Evolutionary conservation across 352 stramenopile species (phyloP).

Genomic region (Phytophthora hybrid): DNA sequence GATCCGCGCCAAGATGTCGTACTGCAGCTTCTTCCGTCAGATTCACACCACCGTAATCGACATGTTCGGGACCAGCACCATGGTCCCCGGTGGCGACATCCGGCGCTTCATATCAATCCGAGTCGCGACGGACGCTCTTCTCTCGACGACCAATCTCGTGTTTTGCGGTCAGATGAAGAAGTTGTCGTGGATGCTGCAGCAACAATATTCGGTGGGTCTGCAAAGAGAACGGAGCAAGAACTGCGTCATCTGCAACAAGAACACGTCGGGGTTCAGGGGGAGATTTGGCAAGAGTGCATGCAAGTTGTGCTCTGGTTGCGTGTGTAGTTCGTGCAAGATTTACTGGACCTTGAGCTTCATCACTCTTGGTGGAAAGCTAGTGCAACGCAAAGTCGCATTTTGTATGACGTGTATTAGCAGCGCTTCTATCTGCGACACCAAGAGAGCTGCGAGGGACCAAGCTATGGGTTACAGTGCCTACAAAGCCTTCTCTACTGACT

Average conservation of each 20-base stretch:
- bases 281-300: slow-evolving; percentile 26
- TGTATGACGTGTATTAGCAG: slow-evolving; percentile 37
- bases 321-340: slow-evolving; percentile 32
- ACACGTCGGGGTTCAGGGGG: slow-evolving; percentile 7
- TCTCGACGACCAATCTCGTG: slow-evolving; percentile 29
- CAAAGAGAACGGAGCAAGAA: slow-evolving; percentile 5
- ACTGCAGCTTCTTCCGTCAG: slow-evolving; percentile 58
- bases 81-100: slow-evolving; percentile 32
- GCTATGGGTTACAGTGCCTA: neutral
- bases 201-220: slow-evolving; percentile 19
- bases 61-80: slow-evolving; percentile 45
- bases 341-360: slow-evolving; percentile 36
- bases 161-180: slow-evolving; percentile 44
- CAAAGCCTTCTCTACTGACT: neutral
- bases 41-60: slow-evolving; percentile 45
- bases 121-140: neutral
- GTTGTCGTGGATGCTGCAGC: slow-evolving; percentile 21
- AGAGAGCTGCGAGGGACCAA: slow-evolving; percentile 12
- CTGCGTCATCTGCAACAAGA: slow-evolving; percentile 23
- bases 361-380: slow-evolving; percentile 13
- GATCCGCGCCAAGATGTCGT: slow-evolving; percentile 53
- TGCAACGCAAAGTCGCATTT: slow-evolving; percentile 35
- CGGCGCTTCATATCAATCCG: neutral
- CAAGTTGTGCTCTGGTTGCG: slow-evolving; percentile 27
- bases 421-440: slow-evolving; percentile 15